These are phyloP conservation scores for Emericellopsis terricola DNA, from an alignment of 495 filamentous ascomycete species.

Conservation along the genomic window DNA sequence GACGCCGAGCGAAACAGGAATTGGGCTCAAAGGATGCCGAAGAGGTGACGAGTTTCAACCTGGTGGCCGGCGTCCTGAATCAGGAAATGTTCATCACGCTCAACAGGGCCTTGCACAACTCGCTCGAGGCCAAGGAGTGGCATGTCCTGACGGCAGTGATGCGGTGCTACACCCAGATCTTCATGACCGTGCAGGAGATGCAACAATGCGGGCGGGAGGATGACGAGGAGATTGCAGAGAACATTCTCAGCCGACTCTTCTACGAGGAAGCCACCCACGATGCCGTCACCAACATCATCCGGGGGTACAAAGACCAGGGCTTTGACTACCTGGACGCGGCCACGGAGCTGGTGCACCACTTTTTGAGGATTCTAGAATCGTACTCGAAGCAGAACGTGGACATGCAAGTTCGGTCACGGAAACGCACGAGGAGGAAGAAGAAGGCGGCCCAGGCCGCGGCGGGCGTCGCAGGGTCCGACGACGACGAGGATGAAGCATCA, in stretches of 20 bases:
- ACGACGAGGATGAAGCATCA: constrained; percentile 40
- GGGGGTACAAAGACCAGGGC: constrained; percentile 79
- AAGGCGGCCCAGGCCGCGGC: constrained; percentile 29
- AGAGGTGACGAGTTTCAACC: constrained; percentile 55
- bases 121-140: constrained; percentile 71
- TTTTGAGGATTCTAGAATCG: constrained; percentile 75
- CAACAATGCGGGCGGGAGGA: constrained; percentile 66
- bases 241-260: constrained; percentile 90
- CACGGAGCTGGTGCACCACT: constrained; percentile 83
- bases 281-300: constrained; percentile 54
- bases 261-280: constrained; percentile 95
- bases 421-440: constrained; percentile 48
- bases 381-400: constrained; percentile 92
- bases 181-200: constrained; percentile 96
- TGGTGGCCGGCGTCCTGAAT: constrained; percentile 76
- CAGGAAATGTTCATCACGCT: constrained; percentile 84
- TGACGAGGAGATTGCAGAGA: constrained; percentile 95
- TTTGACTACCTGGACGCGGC: constrained; percentile 85
- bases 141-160: constrained; percentile 71
- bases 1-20: constrained; percentile 38
- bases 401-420: constrained; percentile 72
- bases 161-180: constrained; percentile 71
- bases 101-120: constrained; percentile 62
- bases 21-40: constrained; percentile 14
- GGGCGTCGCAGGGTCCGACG: constrained; percentile 15